These are phyloP conservation scores for Nothophytophthora sp. DNA, from an alignment of 352 stramenopile species.

Conservation along the genomic window DNA sequence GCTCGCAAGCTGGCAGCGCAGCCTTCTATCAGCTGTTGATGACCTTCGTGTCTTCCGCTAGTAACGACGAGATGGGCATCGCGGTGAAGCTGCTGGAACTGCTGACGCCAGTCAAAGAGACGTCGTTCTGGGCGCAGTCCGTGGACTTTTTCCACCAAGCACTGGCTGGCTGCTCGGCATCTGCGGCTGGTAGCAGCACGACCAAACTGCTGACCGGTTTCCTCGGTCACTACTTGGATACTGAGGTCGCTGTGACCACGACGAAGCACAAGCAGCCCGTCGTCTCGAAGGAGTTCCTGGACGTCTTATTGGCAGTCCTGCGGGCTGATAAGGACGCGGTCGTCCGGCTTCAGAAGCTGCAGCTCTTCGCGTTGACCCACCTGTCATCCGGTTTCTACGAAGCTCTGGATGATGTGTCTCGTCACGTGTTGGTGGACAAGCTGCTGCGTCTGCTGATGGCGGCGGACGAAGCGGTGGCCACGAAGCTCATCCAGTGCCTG, in stretches of 20 bases:
- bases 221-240: conserved; percentile 57
- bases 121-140: conserved; percentile 65
- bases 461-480: conserved; percentile 58
- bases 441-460: conserved; percentile 65
- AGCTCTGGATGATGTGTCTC: conserved; percentile 48
- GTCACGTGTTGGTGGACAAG: conserved; percentile 46
- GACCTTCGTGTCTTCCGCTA: conserved; percentile 48
- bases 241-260: conserved; percentile 24
- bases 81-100: conserved; percentile 66
- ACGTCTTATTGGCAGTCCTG: conserved; percentile 52
- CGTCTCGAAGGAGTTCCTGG: conserved; percentile 59
- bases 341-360: conserved; percentile 37
- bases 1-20: conserved; percentile 24
- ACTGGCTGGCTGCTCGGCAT: conserved; percentile 23
- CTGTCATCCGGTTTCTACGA: conserved; percentile 46
- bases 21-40: conserved; percentile 51
- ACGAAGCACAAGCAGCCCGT: conserved; percentile 24
- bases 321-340: conserved; percentile 32
- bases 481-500: conserved; percentile 53
- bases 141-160: conserved; percentile 64
- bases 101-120: conserved; percentile 49
- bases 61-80: conserved; percentile 42
- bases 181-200: not conserved
- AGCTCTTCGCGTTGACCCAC: conserved; percentile 40
- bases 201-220: conserved; percentile 48